Base-by-base conservation (phyloP, 2,329 filamentous ascomycete genomes). In the Clarireedia monteithiana region DNA sequence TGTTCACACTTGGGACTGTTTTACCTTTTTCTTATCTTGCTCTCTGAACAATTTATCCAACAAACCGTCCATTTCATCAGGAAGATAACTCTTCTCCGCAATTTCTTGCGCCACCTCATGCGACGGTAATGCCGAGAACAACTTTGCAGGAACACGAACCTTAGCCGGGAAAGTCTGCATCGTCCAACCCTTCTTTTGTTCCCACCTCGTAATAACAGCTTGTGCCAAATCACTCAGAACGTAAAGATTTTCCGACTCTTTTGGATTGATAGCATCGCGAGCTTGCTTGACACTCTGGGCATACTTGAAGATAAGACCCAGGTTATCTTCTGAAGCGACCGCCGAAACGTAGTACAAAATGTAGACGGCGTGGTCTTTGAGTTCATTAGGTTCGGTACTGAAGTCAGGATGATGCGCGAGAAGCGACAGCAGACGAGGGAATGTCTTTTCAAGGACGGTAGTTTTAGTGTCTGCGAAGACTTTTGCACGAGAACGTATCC, bases 351-450 rank as follows among this genome's bases (percentile, higher is more conserved):
- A 99, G 73, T 92, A 96, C 44, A 96, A 71, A 57, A 99, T 84
- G 70, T 97, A 99, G 63, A 85, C 84, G 5, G 89, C 85, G 69
- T 95, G 91, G 67, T 96, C 89, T 46, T 84, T 77, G 49, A 96
- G 74, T 48, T 91, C 86, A 14, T 83, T 79, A 2, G 83, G 72
- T 5, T 82, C 79, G 1, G 77, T 70, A 59, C 81, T 83, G 63
- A 92, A 96, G 70, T 99, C 94, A 1, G 91, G 91, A 69, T 99
- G 94, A 69, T 97, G 92, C 5, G 92, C 91, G 45, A 99, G 79
- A 45, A 99, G 75, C 49, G 91, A 94, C 52, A 99, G 77, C 36
- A 97, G 79, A 7, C 94, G 84, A 26, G 88, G 84, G 68, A 97
- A 88, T 12, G 86, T 80, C 23, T 84, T 81, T 71, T 97, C 92